phyloP scores from a whole-genome alignment of 352 stramenopile genomes.

The Phytophthora constricta region DNA sequence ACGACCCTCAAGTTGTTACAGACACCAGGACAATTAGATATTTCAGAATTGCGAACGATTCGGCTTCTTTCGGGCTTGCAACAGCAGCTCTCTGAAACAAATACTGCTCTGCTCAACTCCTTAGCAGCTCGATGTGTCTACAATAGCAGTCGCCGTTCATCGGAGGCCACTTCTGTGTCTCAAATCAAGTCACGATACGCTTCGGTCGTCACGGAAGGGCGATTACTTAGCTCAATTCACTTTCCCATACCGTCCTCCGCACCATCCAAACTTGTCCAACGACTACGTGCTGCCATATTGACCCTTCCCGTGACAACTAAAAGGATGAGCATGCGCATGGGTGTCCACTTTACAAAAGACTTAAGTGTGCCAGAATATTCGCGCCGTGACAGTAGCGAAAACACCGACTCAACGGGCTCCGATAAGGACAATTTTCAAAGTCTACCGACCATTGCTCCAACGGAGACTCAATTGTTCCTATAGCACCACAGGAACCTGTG shows the following conservation, averaged over 20 bases:
- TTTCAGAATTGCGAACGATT: slow-evolving; percentile 23
- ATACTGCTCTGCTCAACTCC: slow-evolving; percentile 15
- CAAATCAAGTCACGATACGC: slow-evolving; percentile 30
- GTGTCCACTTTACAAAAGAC: background rate
- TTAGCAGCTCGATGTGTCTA: slow-evolving; percentile 33
- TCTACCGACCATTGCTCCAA: background rate
- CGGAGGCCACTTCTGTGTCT: slow-evolving; percentile 9
- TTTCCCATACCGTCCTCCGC: slow-evolving; percentile 11
- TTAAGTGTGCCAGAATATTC: background rate
- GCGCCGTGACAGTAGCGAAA: slow-evolving; percentile 1
- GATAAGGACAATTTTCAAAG: slow-evolving; percentile 13
- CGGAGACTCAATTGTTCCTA: slow-evolving; percentile 3
- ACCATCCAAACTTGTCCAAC: slow-evolving; percentile 9
- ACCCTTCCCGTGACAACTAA: slow-evolving; percentile 13
- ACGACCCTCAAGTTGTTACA: slow-evolving; percentile 29
- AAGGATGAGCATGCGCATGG: slow-evolving; percentile 15
- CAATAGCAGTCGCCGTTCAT: slow-evolving; percentile 22
- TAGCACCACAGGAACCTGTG: background rate
- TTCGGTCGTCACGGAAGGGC: slow-evolving; percentile 21
- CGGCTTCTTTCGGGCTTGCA: slow-evolving; percentile 33
- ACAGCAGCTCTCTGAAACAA: slow-evolving; percentile 21
- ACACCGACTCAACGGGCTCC: slow-evolving; percentile 23
- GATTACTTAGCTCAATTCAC: slow-evolving; percentile 2
- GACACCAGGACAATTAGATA: slow-evolving; percentile 30
- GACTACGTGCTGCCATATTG: slow-evolving; percentile 16